These are phyloP conservation scores for Fusarium sp. DNA, from an alignment of 2,329 filamentous ascomycete genomes.

Conservation along the genomic window DNA sequence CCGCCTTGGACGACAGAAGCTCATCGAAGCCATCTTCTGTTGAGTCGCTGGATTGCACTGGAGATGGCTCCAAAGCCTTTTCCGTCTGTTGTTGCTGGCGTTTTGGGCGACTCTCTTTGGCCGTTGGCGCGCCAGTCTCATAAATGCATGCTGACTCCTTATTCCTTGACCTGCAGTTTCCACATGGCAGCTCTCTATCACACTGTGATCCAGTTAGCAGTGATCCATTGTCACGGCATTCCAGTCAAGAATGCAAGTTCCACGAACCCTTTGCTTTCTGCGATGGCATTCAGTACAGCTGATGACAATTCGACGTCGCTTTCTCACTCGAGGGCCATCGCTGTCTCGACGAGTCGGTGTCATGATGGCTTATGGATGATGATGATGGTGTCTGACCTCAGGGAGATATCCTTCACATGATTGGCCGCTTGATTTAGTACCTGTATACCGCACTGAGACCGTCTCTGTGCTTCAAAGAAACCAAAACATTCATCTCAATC, in stretches of 20 bases:
- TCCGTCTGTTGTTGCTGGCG: constrained; percentile 1
- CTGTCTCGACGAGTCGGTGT: not conserved
- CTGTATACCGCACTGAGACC: not conserved
- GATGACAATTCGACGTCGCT: constrained; percentile 69
- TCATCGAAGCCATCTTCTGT: constrained; percentile 33
- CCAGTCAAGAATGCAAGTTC: not conserved
- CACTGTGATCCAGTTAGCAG: constrained; percentile 54
- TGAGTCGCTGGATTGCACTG: not conserved
- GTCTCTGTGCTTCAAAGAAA: not conserved
- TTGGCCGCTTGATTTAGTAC: not conserved
- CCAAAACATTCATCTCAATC: not conserved
- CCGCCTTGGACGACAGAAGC: constrained; percentile 55
- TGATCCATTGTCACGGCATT: not conserved
- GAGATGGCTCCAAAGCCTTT: not conserved
- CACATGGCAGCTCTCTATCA: constrained; percentile 68
- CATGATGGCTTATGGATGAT: constrained; percentile 12
- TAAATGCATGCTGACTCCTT: constrained; percentile 68
- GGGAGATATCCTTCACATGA: not conserved
- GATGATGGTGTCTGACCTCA: not conserved
- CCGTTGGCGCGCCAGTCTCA: constrained; percentile 61
- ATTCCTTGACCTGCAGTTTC: constrained; percentile 67
- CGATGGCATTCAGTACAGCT: constrained; percentile 73
- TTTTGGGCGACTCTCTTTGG: constrained; percentile 40
- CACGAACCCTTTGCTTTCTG: constrained; percentile 67
- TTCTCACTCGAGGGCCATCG: constrained; percentile 48